Percentiles rank a stretch among this genome's conserved stretches.
Conservation (phyloP, 1,139 yeast genomes). For the Candida glucosophila region DNA sequence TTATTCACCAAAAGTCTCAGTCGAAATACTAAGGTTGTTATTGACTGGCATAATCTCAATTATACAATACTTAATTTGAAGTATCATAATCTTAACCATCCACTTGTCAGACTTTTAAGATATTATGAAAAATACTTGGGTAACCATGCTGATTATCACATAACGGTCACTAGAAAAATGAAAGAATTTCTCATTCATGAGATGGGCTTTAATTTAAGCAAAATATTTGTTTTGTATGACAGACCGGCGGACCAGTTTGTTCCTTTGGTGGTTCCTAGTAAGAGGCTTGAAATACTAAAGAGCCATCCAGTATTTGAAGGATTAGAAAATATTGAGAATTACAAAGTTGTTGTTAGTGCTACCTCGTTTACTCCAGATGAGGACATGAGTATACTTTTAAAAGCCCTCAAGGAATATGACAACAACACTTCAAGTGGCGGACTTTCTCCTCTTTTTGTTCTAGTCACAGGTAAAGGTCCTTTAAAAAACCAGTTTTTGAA, state of each 20-base stretch:
- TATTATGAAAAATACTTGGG: constrained; percentile 54
- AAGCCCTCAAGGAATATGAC: constrained; percentile 61
- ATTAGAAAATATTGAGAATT: constrained; percentile 21
- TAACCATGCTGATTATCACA: constrained; percentile 47
- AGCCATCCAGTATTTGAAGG: constrained; percentile 31
- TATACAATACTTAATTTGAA: constrained; percentile 72
- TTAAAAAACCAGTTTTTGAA: constrained; percentile 42
- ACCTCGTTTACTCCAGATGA: constrained; percentile 97
- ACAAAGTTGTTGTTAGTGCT: constrained; percentile 67
- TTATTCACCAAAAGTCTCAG: constrained; percentile 45
- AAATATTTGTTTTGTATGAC: constrained; percentile 52
- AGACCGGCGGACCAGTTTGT: constrained; percentile 64
- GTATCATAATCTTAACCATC: constrained; percentile 45
- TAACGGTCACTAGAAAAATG: constrained; percentile 79
- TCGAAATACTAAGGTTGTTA: constrained; percentile 54
- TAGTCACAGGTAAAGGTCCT: constrained; percentile 96
- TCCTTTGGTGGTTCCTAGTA: constrained; percentile 24
- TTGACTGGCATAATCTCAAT: constrained; percentile 97
- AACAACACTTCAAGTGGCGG: constrained; percentile 6
- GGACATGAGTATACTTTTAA: constrained; percentile 62
- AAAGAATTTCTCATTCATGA: constrained; percentile 46
- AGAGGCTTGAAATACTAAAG: constrained; percentile 21
- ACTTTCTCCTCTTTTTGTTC: constrained; percentile 47
- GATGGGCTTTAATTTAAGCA: constrained; percentile 35
- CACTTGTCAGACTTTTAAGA: constrained; percentile 52